Conservation (phyloP, 2,329 filamentous ascomycete genomes). For the Corinectria fuckeliana region DNA sequence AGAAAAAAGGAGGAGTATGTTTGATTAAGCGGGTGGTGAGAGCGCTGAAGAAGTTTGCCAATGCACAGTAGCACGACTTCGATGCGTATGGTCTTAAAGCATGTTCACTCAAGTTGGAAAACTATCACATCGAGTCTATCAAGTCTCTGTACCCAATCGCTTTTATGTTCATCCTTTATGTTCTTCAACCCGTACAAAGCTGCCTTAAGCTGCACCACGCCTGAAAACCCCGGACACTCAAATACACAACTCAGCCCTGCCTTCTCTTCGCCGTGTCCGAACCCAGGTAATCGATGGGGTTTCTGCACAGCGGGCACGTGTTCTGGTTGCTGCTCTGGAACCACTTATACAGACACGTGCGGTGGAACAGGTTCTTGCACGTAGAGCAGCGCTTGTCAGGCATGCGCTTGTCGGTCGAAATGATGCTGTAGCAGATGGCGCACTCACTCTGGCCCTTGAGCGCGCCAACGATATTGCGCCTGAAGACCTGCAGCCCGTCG, state of each 20-base stretch:
- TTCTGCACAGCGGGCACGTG: conserved; percentile 91
- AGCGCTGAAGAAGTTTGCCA: background rate
- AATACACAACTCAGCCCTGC: conserved; percentile 28
- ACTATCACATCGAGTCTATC: background rate
- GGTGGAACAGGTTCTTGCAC: conserved; percentile 94
- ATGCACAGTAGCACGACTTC: background rate
- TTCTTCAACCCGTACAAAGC: background rate
- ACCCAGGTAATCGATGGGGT: conserved; percentile 73
- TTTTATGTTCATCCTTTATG: background rate
- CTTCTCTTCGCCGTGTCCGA: conserved; percentile 49
- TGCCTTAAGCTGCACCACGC: no score
- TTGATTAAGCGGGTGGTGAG: no score
- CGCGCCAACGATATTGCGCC: conserved; percentile 83
- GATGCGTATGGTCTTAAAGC: background rate
- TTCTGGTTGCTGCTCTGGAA: conserved; percentile 93
- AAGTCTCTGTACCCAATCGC: background rate
- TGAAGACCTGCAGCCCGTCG: conserved; percentile 85
- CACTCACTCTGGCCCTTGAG: conserved; percentile 95
- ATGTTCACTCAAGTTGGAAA: background rate
- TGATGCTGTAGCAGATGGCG: conserved; percentile 95
- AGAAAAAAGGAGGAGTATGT: background rate
- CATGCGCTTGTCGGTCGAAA: conserved; percentile 85
- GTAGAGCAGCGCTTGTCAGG: conserved; percentile 91
- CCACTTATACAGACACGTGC: conserved; percentile 92
- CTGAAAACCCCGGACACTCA: no score